These are phyloP conservation scores for Alternaria atra DNA, from an alignment of 2,329 filamentous ascomycete genomes.

Conservation along the genomic window DNA sequence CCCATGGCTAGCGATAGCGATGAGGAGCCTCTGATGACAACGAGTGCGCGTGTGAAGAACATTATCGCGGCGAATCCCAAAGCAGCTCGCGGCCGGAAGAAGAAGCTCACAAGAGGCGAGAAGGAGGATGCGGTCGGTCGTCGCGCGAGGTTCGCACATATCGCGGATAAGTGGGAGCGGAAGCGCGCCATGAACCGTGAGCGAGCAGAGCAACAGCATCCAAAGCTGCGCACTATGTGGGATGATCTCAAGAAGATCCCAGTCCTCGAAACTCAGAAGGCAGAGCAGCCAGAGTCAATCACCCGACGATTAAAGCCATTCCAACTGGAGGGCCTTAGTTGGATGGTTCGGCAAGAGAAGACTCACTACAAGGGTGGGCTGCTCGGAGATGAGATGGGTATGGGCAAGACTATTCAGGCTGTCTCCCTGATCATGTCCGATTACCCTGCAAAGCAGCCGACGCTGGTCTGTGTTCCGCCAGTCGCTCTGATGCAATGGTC, in stretches of 20 bases:
- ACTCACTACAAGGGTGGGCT: conserved; percentile 87
- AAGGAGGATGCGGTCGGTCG: conserved; percentile 31
- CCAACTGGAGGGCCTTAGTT: conserved; percentile 90
- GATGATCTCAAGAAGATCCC: conserved; percentile 73
- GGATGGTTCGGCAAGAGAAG: conserved; percentile 93
- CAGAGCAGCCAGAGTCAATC: conserved; percentile 78
- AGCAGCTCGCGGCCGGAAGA: conserved; percentile 29
- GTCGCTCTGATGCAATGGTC: conserved; percentile 97
- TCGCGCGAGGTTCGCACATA: conserved; percentile 42
- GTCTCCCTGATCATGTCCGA: conserved; percentile 99
- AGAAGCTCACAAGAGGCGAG: conserved; percentile 36
- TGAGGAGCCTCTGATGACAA: conserved; percentile 36
- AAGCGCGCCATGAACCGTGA: conserved; percentile 64
- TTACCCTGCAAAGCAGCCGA: conserved; percentile 82
- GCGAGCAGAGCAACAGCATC: conserved; percentile 79
- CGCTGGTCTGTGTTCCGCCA: conserved; percentile 88
- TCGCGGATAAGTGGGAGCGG: conserved; percentile 52
- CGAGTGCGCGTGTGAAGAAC: conserved; percentile 29
- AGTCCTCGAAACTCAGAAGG: conserved; percentile 69
- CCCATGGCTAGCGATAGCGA: conserved; percentile 37
- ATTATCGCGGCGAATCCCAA: conserved; percentile 17
- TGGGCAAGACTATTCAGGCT: conserved; percentile 98
- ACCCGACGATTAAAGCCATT: conserved; percentile 88
- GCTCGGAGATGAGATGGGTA: conserved; percentile 97
- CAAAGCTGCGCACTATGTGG: conserved; percentile 87